These are phyloP conservation scores for Peronosclerospora sorghi DNA, from an alignment of 352 stramenopile species.

Conservation along the genomic window DNA sequence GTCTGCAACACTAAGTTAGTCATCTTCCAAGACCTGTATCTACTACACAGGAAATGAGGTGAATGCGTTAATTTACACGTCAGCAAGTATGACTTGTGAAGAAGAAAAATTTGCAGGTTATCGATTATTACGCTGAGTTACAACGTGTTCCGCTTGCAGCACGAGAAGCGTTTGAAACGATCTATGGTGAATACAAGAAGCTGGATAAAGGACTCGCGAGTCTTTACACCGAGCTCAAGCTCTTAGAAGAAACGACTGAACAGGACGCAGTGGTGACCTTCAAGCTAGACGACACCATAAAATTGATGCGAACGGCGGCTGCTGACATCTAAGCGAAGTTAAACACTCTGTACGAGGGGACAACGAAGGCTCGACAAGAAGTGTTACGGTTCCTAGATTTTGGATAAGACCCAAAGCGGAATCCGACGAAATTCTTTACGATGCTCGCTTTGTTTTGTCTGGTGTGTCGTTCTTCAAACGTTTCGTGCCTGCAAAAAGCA, in stretches of 20 bases:
- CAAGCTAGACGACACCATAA: conserved; percentile 17
- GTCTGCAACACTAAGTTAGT: no score
- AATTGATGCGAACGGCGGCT: conserved; percentile 24
- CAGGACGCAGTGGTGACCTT: conserved; percentile 20
- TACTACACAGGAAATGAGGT: no score
- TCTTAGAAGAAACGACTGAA: conserved; percentile 32
- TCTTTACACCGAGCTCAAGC: conserved; percentile 33
- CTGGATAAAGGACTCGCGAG: conserved; percentile 38
- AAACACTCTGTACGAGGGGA: conserved; percentile 22
- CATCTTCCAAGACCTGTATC: no score
- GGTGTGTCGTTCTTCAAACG: conserved; percentile 8
- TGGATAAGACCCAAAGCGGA: conserved; percentile 68
- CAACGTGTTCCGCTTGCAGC: conserved; percentile 72
- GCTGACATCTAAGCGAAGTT: conserved; percentile 38
- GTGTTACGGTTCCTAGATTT: conserved; percentile 75
- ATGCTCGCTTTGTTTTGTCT: conserved; percentile 75
- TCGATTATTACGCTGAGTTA: conserved; percentile 89
- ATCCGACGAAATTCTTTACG: conserved; percentile 63
- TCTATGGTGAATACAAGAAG: conserved; percentile 54
- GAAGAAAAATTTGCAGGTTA: conserved; percentile 87
- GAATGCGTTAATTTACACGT: no score
- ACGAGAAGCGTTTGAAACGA: conserved; percentile 62
- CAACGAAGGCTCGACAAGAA: conserved; percentile 34
- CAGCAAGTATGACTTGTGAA: conserved; percentile 92
- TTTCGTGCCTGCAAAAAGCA: not conserved